phyloP scores from a whole-genome alignment of 2,329 filamentous ascomycete species.

The Monilinia aucupariae region DNA sequence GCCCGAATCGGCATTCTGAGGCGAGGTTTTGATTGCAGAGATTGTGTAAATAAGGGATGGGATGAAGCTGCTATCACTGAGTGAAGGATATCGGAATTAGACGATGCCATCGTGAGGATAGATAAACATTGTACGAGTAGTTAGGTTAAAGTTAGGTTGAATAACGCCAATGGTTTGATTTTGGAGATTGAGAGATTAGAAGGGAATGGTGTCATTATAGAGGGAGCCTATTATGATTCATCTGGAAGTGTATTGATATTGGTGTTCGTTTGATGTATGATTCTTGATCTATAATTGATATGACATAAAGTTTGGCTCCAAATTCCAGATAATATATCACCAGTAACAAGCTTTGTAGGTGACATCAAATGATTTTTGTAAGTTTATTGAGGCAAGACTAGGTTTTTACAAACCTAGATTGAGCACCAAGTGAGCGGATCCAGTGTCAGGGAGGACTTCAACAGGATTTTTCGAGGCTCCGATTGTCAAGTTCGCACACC shows the following conservation, averaged over 20 bases:
- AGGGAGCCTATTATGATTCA: conserved; percentile 1
- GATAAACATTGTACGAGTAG: neutral
- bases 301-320: conserved; percentile 3
- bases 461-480: conserved; percentile 10
- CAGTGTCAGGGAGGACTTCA: conserved; percentile 20
- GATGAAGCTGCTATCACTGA: conserved; percentile 7
- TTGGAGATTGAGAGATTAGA: neutral
- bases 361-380: conserved; percentile 4
- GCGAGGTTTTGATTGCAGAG: conserved; percentile 9
- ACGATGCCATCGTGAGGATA: conserved; percentile 12
- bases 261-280: neutral
- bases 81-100: neutral
- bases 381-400: neutral
- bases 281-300: neutral
- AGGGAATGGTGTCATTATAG: conserved; percentile 10
- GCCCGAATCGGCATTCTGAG: conserved; percentile 14
- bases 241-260: neutral
- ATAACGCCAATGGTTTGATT: neutral
- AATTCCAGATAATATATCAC: conserved; percentile 9
- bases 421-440: conserved; percentile 19
- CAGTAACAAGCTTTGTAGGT: conserved; percentile 12
- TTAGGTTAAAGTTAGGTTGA: neutral
- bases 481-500: conserved; percentile 18
- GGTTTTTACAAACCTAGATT: conserved; percentile 19
- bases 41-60: conserved; percentile 14